These are phyloP conservation scores for Linnemannia hyalina DNA, from an alignment of 192 early-diverging fungal genomes.

Conservation along the genomic window DNA sequence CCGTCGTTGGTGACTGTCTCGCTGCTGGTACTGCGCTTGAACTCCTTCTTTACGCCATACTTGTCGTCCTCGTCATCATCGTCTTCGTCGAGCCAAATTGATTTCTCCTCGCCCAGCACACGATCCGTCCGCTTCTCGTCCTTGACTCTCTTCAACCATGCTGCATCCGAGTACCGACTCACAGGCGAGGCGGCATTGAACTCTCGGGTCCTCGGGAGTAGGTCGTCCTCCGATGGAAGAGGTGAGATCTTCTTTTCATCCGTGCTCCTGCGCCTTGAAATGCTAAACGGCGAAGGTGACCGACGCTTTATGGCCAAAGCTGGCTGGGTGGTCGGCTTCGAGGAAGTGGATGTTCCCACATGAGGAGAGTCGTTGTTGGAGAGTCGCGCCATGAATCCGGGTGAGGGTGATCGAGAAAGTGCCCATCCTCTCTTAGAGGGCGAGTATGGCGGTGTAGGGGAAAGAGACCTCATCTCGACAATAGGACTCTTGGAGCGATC, in stretches of 20 bases:
- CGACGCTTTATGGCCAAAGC: not conserved
- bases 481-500: not conserved
- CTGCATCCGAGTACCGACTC: not conserved
- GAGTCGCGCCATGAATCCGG: not conserved
- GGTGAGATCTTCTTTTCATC: not conserved
- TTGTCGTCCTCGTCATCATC: not conserved
- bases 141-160: not conserved
- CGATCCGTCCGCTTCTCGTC: not conserved
- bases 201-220: not conserved
- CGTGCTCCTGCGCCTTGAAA: not conserved
- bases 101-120: not conserved
- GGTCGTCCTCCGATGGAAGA: not conserved
- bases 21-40: not conserved
- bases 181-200: not conserved
- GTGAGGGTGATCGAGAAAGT: not conserved
- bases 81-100: not conserved
- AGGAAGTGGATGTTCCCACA: not conserved
- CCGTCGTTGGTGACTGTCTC: not conserved
- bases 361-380: not conserved
- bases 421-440: slow-evolving; percentile 1
- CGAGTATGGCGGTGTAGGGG: not conserved
- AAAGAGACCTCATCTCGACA: not conserved
- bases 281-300: not conserved
- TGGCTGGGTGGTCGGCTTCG: not conserved
- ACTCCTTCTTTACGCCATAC: not conserved